Conservation (phyloP, 2,329 filamentous ascomycete species). For the Pseudogymnoascus sp. region DNA sequence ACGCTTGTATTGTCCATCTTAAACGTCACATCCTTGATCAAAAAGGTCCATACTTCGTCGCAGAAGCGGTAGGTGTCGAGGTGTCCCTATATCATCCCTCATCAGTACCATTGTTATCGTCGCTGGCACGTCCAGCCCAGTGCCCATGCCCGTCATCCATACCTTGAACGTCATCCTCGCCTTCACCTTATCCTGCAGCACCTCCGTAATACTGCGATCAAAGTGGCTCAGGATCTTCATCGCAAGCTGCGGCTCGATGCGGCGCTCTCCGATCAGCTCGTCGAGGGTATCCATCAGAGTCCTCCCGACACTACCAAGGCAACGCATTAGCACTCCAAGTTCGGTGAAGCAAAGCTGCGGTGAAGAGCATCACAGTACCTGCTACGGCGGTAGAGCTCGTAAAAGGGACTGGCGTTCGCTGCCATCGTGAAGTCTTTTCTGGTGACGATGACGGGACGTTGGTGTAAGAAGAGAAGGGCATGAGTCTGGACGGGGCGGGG, state of each 20-base stretch:
- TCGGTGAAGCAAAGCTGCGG: constrained; percentile 26
- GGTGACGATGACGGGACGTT: constrained; percentile 7
- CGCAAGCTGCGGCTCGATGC: constrained; percentile 94
- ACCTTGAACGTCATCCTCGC: constrained; percentile 92
- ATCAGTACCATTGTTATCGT: constrained; percentile 16
- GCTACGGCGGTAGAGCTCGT: constrained; percentile 96
- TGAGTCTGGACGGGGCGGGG: constrained; percentile 1
- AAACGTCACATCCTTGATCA: constrained; percentile 98
- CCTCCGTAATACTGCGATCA: constrained; percentile 85
- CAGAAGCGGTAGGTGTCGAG: constrained; percentile 98
- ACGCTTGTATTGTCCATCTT: constrained; percentile 80
- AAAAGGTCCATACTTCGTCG: constrained; percentile 98
- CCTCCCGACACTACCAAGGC: constrained; percentile 65
- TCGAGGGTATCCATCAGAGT: constrained; percentile 95
- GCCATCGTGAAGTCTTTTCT: constrained; percentile 34
- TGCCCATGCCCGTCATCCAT: constrained; percentile 22
- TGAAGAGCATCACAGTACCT: constrained; percentile 55
- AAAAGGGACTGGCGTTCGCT: constrained; percentile 52
- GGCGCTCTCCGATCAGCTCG: constrained; percentile 86
- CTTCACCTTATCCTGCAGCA: constrained; percentile 87
- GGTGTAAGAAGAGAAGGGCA: neutral
- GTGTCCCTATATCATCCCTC: constrained; percentile 57
- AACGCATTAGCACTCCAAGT: constrained; percentile 17
- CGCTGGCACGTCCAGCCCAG: neutral
- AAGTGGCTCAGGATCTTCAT: constrained; percentile 98